Base-by-base conservation (phyloP, 78 protist genomes). In the Anaeramoeba flamelloides region DNA sequence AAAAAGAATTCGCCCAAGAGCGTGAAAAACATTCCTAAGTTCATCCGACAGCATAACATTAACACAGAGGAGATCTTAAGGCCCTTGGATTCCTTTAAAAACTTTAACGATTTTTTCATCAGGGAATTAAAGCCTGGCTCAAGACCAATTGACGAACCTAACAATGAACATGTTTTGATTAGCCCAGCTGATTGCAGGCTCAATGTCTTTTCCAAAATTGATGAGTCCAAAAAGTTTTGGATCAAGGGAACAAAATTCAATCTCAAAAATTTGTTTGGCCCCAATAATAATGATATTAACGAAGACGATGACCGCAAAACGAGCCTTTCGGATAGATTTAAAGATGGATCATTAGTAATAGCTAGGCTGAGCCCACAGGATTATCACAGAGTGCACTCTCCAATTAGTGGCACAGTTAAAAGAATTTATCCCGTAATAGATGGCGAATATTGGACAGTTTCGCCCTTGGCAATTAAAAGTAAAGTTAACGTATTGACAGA, bases 321-420 rank as follows among this genome's bases (percentile, higher is more conserved):
- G 85, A 22, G 77, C 79, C 8, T 40, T 89, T 34, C 86, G 92
- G 92, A 86, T 89, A 79, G 81, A 74, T 90, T 82, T 36, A 40
- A 81, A 34, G 90, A 87, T 39, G 92, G 90, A 32, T 76, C 89
- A 1, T 64, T 82, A 36, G 88, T 80, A 37, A 90, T 90, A 40
- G 84, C 86, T 32, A 80, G 92, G 36, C 41, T 87, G 0, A 89
- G 90, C 0, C 93, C 93, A 75, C 93, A 90, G 79, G 93, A 90
- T 75, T 90, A 90, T 69, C 93, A 90, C 77, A 80, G 93, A 39
- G 87, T 87, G 81, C 93, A 90, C 77, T 0, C 77, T 17, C 89
- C 88, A 26, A 87, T 86, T 1, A 41, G 38, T 41, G 91, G 91
- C 39, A 76, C 76, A 0, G 53, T 86, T 40, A 85, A 84, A 26